Evolutionary conservation across 176 grass and related monocot species (phyloP).

Genomic region (Juncus effusus): DNA sequence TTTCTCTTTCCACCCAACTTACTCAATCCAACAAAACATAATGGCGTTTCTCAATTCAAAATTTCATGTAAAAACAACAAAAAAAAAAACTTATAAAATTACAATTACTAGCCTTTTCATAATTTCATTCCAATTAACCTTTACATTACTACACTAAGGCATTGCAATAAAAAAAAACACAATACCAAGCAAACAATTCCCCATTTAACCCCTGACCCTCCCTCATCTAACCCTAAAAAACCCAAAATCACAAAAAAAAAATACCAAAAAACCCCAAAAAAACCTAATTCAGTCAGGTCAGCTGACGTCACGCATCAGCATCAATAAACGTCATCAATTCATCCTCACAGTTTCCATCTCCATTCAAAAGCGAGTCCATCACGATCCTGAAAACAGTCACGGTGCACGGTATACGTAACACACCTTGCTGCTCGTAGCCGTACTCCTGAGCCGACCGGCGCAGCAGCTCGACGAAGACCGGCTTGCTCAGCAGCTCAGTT

Average conservation of each 20-base stretch:
- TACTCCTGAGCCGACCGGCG: constrained; percentile 62
- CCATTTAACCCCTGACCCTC: constrained; percentile 14
- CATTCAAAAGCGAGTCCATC: constrained; percentile 33
- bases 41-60: not conserved
- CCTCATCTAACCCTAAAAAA: not conserved
- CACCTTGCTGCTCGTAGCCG: constrained; percentile 65
- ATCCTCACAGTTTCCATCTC: not conserved
- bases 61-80: not conserved
- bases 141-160: constrained; percentile 17
- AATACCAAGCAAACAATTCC: constrained; percentile 27
- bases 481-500: constrained; percentile 50
- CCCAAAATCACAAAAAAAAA: not conserved
- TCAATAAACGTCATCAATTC: constrained; percentile 20
- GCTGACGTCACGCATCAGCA: not conserved
- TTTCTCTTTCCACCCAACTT: too few species aligned
- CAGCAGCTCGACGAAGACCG: constrained; percentile 61
- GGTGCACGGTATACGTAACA: constrained; percentile 63
- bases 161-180: constrained; percentile 28
- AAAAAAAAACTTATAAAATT: not conserved
- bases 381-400: constrained; percentile 47
- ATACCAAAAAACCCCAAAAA: constrained; percentile 13
- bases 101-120: not conserved
- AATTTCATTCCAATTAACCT: constrained; percentile 6
- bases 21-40: too few species aligned
- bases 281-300: not conserved